Percentiles rank a stretch among this genome's conserved stretches.
Evolutionary conservation across 106 monocot genomes (phyloP).

Genomic region (Dioscorea dumetorum): DNA sequence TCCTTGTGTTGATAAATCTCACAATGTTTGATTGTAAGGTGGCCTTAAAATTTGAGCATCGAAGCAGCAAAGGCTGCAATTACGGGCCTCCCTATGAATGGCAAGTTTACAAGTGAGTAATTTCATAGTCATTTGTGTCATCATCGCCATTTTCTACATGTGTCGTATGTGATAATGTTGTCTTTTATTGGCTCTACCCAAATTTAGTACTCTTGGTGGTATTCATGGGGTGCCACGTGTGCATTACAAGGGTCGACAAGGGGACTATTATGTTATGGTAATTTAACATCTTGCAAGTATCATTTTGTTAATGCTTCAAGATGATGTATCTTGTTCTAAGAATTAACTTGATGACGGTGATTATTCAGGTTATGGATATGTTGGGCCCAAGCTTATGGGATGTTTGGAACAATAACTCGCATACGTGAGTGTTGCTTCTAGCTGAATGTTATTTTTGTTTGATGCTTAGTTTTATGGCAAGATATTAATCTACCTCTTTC

Average conservation of each 20-base stretch:
- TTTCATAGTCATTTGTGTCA: slow-evolving; percentile 8
- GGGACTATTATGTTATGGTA: slow-evolving; percentile 94
- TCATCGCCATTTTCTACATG: neutral
- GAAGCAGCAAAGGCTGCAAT: slow-evolving; percentile 83
- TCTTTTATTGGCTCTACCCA: neutral
- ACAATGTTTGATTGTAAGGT: slow-evolving; percentile 27
- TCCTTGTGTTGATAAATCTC: neutral
- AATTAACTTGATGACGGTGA: neutral
- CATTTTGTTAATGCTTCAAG: neutral
- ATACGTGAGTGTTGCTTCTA: slow-evolving; percentile 34
- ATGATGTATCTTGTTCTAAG: neutral
- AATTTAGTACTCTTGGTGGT: slow-evolving; percentile 70
- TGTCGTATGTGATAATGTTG: no score
- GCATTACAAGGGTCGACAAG: slow-evolving; percentile 89
- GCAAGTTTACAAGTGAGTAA: slow-evolving; percentile 82
- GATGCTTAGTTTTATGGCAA: neutral
- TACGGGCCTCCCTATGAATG: slow-evolving; percentile 83
- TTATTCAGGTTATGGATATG: slow-evolving; percentile 83
- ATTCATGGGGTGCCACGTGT: slow-evolving; percentile 93
- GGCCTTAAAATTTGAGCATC: slow-evolving; percentile 82
- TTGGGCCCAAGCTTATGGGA: slow-evolving; percentile 88
- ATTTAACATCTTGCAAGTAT: slow-evolving; percentile 11
- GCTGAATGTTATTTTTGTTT: neutral
- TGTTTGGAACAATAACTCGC: slow-evolving; percentile 75
- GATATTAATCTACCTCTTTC: neutral